These are phyloP conservation scores for Cicer cuneatum DNA, from an alignment of 306 rosid species.

Conservation along the genomic window DNA sequence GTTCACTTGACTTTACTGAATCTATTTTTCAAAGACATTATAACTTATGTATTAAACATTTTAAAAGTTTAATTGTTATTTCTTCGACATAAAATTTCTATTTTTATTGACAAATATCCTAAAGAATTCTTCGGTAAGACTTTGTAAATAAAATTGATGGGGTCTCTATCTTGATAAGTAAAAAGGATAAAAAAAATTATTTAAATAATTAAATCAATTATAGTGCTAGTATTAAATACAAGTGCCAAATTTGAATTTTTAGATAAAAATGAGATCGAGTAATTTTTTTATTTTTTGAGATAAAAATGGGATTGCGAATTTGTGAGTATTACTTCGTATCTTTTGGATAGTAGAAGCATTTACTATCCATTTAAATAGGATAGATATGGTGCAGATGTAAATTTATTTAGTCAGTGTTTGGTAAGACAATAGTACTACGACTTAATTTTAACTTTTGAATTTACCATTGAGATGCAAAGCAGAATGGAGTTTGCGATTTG, in stretches of 20 bases:
- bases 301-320: conserved; percentile 11
- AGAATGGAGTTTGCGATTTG: neutral
- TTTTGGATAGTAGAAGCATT: conserved; percentile 31
- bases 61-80: no score
- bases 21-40: no score
- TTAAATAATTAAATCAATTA: neutral
- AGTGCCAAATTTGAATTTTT: conserved; percentile 21
- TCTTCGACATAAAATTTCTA: no score
- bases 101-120: no score
- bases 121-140: no score
- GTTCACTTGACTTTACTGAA: no score
- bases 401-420: conserved; percentile 22
- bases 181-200: no score
- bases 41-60: no score
- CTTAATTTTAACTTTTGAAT: neutral
- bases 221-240: neutral
- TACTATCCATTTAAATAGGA: conserved; percentile 23
- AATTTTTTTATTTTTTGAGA: neutral
- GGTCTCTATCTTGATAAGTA: no score
- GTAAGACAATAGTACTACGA: neutral
- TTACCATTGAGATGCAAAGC: neutral
- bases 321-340: conserved; percentile 21
- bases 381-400: conserved; percentile 20
- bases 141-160: no score
- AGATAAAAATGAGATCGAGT: neutral